Percentiles rank a stretch among this genome's conserved stretches.
Evolutionary conservation across 768 basidiomycete species (phyloP).

Genomic region (Trametes meyenii): DNA sequence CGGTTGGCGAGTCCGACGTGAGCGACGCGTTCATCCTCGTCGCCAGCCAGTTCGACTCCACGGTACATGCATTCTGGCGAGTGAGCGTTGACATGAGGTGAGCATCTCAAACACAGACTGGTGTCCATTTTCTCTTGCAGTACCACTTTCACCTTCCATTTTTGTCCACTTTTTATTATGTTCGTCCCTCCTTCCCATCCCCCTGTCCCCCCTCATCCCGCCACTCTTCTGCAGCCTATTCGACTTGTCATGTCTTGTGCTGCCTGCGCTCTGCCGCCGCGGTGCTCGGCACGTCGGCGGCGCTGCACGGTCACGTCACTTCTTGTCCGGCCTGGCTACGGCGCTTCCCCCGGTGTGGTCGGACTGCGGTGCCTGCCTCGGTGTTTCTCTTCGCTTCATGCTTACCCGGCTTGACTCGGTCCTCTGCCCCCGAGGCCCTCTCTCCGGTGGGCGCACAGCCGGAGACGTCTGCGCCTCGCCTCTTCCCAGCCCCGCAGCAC

Average conservation of each 20-base stretch:
- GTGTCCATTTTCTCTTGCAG: background rate
- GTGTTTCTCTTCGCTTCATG: conserved; percentile 9
- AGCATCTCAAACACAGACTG: conserved; percentile 29
- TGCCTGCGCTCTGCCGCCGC: conserved; percentile 6
- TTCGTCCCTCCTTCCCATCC: background rate
- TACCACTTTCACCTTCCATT: background rate
- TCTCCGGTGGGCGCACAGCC: conserved; percentile 13
- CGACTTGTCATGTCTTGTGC: background rate
- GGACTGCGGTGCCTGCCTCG: conserved; percentile 6
- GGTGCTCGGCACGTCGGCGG: conserved; percentile 5
- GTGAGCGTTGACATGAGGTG: conserved; percentile 80
- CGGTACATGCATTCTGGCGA: conserved; percentile 71
- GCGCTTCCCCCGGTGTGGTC: conserved; percentile 20
- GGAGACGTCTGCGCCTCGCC: background rate
- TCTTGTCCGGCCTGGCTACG: background rate
- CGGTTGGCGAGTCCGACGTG: conserved; percentile 69
- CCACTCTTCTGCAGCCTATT: background rate
- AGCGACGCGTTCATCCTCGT: conserved; percentile 90
- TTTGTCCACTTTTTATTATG: background rate
- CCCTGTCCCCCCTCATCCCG: background rate
- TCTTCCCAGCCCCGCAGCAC: background rate
- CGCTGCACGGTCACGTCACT: conserved; percentile 5
- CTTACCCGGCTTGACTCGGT: background rate
- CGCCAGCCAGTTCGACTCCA: conserved; percentile 86
- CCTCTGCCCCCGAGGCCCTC: background rate